Evolutionary conservation across 352 stramenopile species (phyloP), one percentile per base, ranked within the genome.

Genomic region (Phytophthora podocarpi): DNA sequence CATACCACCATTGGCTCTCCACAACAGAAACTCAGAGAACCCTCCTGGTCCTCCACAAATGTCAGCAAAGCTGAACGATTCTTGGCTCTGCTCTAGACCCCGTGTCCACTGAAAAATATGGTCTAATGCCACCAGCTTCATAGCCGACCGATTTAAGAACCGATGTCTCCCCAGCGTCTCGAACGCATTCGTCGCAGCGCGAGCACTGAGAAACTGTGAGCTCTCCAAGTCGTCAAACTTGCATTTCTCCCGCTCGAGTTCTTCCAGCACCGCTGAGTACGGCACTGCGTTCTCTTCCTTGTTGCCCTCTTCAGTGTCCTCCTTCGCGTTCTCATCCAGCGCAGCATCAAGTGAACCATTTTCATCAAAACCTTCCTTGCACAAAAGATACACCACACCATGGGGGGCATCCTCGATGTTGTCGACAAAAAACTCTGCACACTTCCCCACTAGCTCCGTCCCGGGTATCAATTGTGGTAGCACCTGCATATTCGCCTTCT

Each of bases 11-110:
- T 24, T 16, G n/a, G 16, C 41, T 45, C 64, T 64, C 83, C 80
- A 95, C 16, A 93, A 45, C 8, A 95, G 37, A 66, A 89, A 93
- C 72, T 95, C 85, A 12, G 82, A 90, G 51, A 95, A 95, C 3
- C 85, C 85, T 4, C 85, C 85, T 0, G 85, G 85, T 0, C 82
- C 85, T n/a, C 85, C 85, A 41, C 85, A 95, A 26, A 93, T 62
- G 43, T 95, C 85, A 5, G 73, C 78, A 61, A 95, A 95, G 13
- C 67, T 72, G n/a, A 88, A 88, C 2, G 32, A 13, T 26, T 70
- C 26, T 6, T 36, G 5, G 6, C 24, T 13, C 48, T 46, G 10
- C 9, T 5, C 13, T 10, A 45, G 12, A 12, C n/a, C 9, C 8
- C 9, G 43, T 23, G 80, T 91, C 67, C 69, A 89, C 8, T 64